These are phyloP conservation scores for Priceomyces fermenticarens DNA, from an alignment of 805 yeast genomes.

Conservation along the genomic window DNA sequence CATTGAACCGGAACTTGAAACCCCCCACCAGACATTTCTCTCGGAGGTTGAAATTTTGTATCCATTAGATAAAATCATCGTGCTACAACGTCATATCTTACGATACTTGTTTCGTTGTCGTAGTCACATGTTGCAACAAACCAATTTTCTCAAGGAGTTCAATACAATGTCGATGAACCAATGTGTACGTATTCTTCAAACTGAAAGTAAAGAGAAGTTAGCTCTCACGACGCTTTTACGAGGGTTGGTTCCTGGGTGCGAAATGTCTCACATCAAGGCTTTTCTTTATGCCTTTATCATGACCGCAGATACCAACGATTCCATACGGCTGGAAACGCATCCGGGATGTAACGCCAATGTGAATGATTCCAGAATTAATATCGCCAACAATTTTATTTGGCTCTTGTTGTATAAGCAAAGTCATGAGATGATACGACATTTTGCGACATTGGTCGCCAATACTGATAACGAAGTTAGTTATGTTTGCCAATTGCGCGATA, in stretches of 20 bases:
- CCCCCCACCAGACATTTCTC: neutral
- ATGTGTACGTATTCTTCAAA: constrained; percentile 2
- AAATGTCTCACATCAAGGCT: constrained; percentile 5
- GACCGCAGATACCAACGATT: constrained; percentile 16
- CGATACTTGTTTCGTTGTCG: neutral
- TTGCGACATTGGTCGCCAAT: constrained; percentile 8
- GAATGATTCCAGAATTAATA: constrained; percentile 4
- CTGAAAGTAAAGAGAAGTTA: neutral
- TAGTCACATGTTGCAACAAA: constrained; percentile 1
- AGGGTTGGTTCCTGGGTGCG: constrained; percentile 5
- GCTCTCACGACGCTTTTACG: constrained; percentile 3
- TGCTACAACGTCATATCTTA: constrained; percentile 2
- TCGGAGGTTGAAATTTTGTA: neutral
- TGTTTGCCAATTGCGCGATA: neutral
- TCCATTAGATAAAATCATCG: neutral
- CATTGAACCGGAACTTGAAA: neutral
- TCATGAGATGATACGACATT: constrained; percentile 10
- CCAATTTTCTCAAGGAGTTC: neutral
- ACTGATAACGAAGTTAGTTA: neutral
- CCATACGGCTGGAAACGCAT: constrained; percentile 9
- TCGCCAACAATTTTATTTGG: constrained; percentile 17
- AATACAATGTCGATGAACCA: neutral
- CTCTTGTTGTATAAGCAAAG: constrained; percentile 15
- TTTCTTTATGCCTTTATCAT: constrained; percentile 20
- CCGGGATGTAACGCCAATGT: constrained; percentile 24